A percentile compares a stretch with the other conserved stretches of the same genome.
These are phyloP conservation scores for Hypoxylon rubiginosum DNA, from an alignment of 2,329 filamentous ascomycete species.

Conservation along the genomic window DNA sequence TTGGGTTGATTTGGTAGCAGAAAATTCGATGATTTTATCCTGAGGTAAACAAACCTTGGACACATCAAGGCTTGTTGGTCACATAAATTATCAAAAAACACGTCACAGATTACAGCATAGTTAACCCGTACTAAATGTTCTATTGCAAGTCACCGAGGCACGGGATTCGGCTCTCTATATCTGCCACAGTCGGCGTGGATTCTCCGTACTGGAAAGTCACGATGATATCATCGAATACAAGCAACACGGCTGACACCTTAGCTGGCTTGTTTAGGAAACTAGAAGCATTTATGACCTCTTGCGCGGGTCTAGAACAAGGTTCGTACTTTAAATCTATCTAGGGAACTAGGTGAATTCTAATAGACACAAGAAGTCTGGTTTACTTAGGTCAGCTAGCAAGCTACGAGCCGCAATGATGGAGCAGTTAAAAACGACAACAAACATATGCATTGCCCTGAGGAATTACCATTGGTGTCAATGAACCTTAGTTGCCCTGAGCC, in stretches of 20 bases:
- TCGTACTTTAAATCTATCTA: not conserved
- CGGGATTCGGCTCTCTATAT: not conserved
- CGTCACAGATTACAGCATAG: not conserved
- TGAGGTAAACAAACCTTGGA: too few relatives aligned
- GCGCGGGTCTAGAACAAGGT: not conserved
- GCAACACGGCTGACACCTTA: not conserved
- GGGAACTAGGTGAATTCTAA: not conserved
- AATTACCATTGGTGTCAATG: not conserved
- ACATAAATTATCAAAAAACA: not conserved
- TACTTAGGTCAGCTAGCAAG: not conserved
- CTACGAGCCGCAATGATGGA: not conserved
- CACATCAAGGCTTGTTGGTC: not conserved
- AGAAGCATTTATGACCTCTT: not conserved
- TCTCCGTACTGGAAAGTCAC: not conserved
- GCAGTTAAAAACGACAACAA: not conserved
- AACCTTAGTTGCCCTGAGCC: slow-evolving; percentile 1
- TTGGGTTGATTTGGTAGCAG: too few relatives aligned
- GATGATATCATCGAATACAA: not conserved
- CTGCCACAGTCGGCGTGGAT: not conserved
- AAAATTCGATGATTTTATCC: too few relatives aligned
- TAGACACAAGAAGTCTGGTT: not conserved
- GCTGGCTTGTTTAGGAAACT: not conserved
- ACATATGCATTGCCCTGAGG: not conserved
- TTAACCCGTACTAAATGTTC: not conserved
- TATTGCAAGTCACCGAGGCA: not conserved